Evolutionary conservation across 2,329 filamentous ascomycete genomes (phyloP), one percentile per base, ranked within the genome.

Genomic region (Sordariomycetes sp.): DNA sequence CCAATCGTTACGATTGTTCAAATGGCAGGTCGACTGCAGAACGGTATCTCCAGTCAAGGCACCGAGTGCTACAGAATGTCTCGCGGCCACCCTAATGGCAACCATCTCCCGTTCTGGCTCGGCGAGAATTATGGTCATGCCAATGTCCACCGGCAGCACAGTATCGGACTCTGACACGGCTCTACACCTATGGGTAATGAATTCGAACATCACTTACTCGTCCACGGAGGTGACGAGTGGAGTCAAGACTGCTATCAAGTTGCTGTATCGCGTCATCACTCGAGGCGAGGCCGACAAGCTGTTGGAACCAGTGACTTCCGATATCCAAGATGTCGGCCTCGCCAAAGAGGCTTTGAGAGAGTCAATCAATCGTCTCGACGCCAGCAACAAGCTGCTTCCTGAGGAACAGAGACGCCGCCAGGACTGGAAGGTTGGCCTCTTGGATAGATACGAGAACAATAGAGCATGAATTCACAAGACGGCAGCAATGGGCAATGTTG

Each of bases 371-470:
- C 69, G 67, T 10, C 68, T 90, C 28, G 65, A 70, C 12, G 64
- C 64, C 8, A 83, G 78, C 61, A 79, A 75, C 39, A 50, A 60
- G 2, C 64, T 82, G 17, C 65, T 89, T 10, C 85, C 86, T 1
- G 65, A 62, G 0, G 71, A 71, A 10, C 80, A 85, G 59, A 74
- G 81, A 58, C 70, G 63, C 32, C 86, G 87, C 62, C 75, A 80
- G 64, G 79, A 77, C n/a, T 90, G 85, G 85, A 76, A 76, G 28
- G 82, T 89, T 5, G 84, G 83, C 1, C 65, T 89, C 20, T 64
- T 89, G 59, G 75, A 78, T 61, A 72, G 77, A 59, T 84, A 78
- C 68, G 68, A 72, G 42, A 58, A 42, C 22, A 50, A 24, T 50
- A 50, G n/a, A 50, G n/a, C 20, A 22, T 50, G 24, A 20, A 8